Base-by-base conservation (phyloP, 805 yeast species). In the Nakazawaea holstii region DNA sequence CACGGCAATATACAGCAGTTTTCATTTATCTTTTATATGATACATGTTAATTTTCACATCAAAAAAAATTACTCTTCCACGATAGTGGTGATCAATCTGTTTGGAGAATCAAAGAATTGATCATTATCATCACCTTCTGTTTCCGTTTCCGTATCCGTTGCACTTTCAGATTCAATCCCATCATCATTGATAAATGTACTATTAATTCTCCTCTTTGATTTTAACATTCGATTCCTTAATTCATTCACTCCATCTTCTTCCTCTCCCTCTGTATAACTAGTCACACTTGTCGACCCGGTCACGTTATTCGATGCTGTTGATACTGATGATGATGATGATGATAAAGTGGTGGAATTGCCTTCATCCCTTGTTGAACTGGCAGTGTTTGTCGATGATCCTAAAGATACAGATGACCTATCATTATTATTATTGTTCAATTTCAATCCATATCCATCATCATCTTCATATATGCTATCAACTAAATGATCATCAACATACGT, bases 381-480 rank as follows among this genome's bases (percentile, higher is more conserved):
- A n/a, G 17, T 13, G 11, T 15, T 35, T n/a, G 37, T n/a, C 3
- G n/a, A 10, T 30, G 33, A n/a, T 30, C 6, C 11, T n/a, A n/a
- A 15, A 8, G 9, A 13, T 15, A 9, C 17, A 13, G 36, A 15
- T 33, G 36, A 30, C 6, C 9, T 3, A 15, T 13, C 36, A n/a
- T 30, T 10, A 8, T 33, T n/a, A n/a, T 3, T 8, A n/a, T n/a
- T 13, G 6, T 33, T 5, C 17, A 33, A 13, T 6, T 7, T 10
- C 11, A 36, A 4, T 9, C 32, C 32, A 24, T 49, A 46, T 8
- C 50, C 52, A 31, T 49, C 52, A 27, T 49, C 52, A 35, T 49
- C 52, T 17, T 49, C 52, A 35, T 49, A 46, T 8, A 49, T 29
- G 20, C 33, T 26, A 8, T 38, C 35, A 8, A 14, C 35, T 8